A percentile compares a stretch with the other conserved stretches of the same genome.
These are phyloP conservation scores for Brasilioporus rufonigricans DNA, from an alignment of 768 basidiomycete species.

Conservation along the genomic window DNA sequence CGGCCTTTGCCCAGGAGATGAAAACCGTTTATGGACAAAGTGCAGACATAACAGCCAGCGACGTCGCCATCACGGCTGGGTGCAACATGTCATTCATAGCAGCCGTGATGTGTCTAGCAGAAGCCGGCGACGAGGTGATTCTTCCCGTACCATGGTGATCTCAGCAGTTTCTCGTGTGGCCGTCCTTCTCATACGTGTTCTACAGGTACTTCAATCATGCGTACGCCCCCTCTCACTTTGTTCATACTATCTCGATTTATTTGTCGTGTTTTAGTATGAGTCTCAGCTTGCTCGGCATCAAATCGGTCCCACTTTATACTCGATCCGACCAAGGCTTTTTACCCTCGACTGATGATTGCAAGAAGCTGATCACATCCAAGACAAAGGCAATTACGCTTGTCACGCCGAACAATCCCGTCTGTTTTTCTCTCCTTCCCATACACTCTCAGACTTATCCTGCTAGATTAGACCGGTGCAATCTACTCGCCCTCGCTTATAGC, in stretches of 20 bases:
- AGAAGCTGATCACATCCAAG: conserved; percentile 48
- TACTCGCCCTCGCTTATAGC: conserved; percentile 57
- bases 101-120: conserved; percentile 60
- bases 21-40: conserved; percentile 50
- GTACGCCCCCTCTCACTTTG: conserved; percentile 28
- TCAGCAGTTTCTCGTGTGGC: background rate
- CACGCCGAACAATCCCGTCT: conserved; percentile 74
- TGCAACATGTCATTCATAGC: conserved; percentile 74
- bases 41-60: conserved; percentile 47
- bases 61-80: conserved; percentile 68
- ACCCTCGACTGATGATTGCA: conserved; percentile 54
- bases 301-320: conserved; percentile 53
- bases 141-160: conserved; percentile 68
- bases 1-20: conserved; percentile 61
- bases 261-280: conserved; percentile 52
- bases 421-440: conserved; percentile 3
- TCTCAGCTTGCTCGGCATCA: conserved; percentile 60
- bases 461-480: conserved; percentile 59
- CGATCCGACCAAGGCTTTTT: conserved; percentile 51
- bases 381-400: conserved; percentile 74
- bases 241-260: background rate
- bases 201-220: conserved; percentile 67
- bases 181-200: background rate
- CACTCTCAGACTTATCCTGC: background rate
- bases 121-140: conserved; percentile 67